Evolutionary conservation across 2,329 filamentous ascomycete species (phyloP).

Genomic region (Passalora sequoiae): DNA sequence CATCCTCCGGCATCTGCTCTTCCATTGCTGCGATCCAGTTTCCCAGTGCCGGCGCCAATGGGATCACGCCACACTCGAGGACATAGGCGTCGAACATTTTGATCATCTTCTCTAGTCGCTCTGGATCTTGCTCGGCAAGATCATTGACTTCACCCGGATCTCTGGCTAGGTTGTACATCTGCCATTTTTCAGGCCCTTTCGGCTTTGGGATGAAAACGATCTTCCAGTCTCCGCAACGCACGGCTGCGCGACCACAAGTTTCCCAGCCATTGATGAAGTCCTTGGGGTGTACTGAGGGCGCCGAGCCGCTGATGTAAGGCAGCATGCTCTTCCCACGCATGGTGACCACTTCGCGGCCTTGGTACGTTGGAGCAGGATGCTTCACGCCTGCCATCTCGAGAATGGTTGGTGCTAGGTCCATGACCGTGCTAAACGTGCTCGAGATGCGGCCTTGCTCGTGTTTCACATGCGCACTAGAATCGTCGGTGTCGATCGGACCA

Average conservation of each 20-base stretch:
- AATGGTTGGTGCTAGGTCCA: slow-evolving; percentile 42
- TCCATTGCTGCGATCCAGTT: slow-evolving; percentile 57
- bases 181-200: slow-evolving; percentile 54
- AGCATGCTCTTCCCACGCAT: slow-evolving; percentile 50
- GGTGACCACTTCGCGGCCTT: slow-evolving; percentile 46
- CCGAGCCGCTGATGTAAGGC: slow-evolving; percentile 36
- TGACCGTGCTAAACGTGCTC: slow-evolving; percentile 47
- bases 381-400: slow-evolving; percentile 45
- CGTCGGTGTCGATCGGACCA: slow-evolving; percentile 42
- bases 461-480: slow-evolving; percentile 22
- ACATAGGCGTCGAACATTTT: slow-evolving; percentile 56
- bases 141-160: slow-evolving; percentile 49
- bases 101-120: slow-evolving; percentile 46
- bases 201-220: slow-evolving; percentile 53
- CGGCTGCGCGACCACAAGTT: slow-evolving; percentile 50
- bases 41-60: slow-evolving; percentile 54
- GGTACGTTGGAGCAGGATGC: slow-evolving; percentile 52
- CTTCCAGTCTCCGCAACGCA: slow-evolving; percentile 55
- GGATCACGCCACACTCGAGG: slow-evolving; percentile 56
- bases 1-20: slow-evolving; percentile 61
- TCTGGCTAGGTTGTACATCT: slow-evolving; percentile 50
- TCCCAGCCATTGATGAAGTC: slow-evolving; percentile 56
- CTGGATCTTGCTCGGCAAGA: slow-evolving; percentile 35
- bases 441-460: slow-evolving; percentile 38
- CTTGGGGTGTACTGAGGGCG: slow-evolving; percentile 44